These are phyloP conservation scores for Geosmithia putterillii DNA, from an alignment of 2,329 filamentous ascomycete species.

Conservation along the genomic window DNA sequence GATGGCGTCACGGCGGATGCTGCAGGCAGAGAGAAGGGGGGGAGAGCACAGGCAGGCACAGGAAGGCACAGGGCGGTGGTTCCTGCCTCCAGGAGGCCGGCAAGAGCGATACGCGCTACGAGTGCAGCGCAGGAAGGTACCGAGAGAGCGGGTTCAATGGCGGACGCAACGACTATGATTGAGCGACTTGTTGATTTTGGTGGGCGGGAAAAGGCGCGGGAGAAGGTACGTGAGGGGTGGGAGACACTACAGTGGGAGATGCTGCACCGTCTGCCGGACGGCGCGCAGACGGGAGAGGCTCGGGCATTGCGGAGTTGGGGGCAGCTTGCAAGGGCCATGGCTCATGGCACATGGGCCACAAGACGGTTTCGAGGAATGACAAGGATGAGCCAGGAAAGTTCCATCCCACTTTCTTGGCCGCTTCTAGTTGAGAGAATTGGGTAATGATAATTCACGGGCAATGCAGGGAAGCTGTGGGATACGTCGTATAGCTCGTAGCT, in stretches of 20 bases:
- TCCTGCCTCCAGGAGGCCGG: not conserved
- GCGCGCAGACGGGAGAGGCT: not conserved
- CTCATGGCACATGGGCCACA: too few relatives aligned
- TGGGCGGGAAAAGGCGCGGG: not conserved
- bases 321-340: not conserved
- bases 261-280: too few relatives aligned
- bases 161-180: not conserved
- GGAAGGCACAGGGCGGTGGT: too few relatives aligned
- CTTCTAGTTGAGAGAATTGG: not conserved
- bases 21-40: not conserved
- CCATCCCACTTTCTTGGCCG: not conserved
- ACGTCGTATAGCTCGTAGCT: not conserved
- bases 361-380: not conserved
- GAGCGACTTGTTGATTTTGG: not conserved
- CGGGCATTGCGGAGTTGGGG: not conserved
- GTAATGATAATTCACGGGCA: not conserved
- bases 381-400: not conserved
- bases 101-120: not conserved
- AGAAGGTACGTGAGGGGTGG: not conserved
- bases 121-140: not conserved
- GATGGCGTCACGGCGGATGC: not conserved
- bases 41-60: too few relatives aligned
- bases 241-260: not conserved
- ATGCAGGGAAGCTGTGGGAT: not conserved
- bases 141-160: not conserved